These are phyloP conservation scores for Debaryomyces hansenii DNA, from an alignment of 805 yeast genomes.

Conservation along the genomic window DNA sequence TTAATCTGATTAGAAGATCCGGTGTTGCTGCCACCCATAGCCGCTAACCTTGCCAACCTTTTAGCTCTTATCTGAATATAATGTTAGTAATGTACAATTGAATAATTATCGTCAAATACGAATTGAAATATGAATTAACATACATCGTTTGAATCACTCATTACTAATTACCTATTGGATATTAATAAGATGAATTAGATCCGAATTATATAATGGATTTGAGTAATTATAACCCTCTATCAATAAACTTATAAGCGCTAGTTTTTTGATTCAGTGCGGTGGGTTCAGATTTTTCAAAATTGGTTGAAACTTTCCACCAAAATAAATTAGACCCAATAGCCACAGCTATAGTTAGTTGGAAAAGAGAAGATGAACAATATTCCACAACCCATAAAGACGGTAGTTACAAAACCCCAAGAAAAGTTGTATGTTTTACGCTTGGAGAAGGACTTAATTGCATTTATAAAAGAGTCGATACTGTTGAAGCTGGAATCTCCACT, in stretches of 20 bases:
- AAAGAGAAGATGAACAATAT: slow-evolving; percentile 3
- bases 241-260: too few species aligned
- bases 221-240: too few species aligned
- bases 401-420: slow-evolving; percentile 20
- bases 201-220: neutral
- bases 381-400: slow-evolving; percentile 17
- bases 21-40: slow-evolving; percentile 3
- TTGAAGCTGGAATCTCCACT: slow-evolving; percentile 25
- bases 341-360: neutral
- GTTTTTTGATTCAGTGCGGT: neutral
- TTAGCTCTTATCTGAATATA: slow-evolving; percentile 45
- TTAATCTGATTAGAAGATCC: neutral
- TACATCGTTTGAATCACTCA: slow-evolving; percentile 19
- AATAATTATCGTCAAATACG: neutral
- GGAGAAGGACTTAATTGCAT: slow-evolving; percentile 19
- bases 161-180: neutral
- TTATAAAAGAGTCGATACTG: slow-evolving; percentile 20
- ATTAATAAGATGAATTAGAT: neutral
- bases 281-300: neutral
- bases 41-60: slow-evolving; percentile 51
- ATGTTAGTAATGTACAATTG: slow-evolving; percentile 17
- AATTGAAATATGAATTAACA: slow-evolving; percentile 4
- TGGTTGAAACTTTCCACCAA: neutral
- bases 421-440: slow-evolving; percentile 18
- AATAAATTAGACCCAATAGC: neutral